phyloP scores from a whole-genome alignment of 2,329 filamentous ascomycete genomes.

The Fusarium duplospermum region DNA sequence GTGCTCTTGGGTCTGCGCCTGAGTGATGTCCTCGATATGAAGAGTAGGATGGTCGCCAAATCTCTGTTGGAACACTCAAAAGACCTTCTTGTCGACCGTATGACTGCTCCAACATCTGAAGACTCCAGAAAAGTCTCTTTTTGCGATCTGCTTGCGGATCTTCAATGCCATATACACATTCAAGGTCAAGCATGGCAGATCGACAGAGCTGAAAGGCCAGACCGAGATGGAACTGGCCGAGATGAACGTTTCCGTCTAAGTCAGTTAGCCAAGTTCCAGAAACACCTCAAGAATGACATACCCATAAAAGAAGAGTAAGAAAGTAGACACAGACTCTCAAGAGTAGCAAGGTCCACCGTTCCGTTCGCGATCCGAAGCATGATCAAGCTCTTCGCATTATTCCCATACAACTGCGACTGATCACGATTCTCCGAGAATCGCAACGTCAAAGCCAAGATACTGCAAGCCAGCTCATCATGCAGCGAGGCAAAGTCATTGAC shows the following conservation, averaged over 20 bases:
- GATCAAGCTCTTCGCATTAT: constrained; percentile 54
- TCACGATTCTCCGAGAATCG: constrained; percentile 53
- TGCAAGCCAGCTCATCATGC: constrained; percentile 55
- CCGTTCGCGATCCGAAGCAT: constrained; percentile 65
- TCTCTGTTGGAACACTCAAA: constrained; percentile 55
- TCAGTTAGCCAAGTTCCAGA: constrained; percentile 7
- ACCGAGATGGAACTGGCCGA: constrained; percentile 63
- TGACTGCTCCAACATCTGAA: constrained; percentile 61
- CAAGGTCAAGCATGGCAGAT: constrained; percentile 60
- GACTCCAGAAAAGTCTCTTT: constrained; percentile 63
- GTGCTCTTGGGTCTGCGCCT: constrained; percentile 49
- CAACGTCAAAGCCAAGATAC: constrained; percentile 54
- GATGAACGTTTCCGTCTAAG: constrained; percentile 59
- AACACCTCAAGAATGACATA: constrained; percentile 33
- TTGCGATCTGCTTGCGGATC: constrained; percentile 56
- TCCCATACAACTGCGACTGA: constrained; percentile 49
- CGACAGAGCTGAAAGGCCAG: constrained; percentile 63
- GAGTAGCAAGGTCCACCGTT: constrained; percentile 60
- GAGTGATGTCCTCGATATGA: constrained; percentile 37
- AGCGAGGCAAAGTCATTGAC: constrained; percentile 49
- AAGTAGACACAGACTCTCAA: constrained; percentile 63
- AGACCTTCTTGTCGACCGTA: constrained; percentile 61
- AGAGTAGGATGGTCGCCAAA: constrained; percentile 52
- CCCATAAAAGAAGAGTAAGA: constrained; percentile 63
- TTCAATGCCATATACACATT: constrained; percentile 51